Evolutionary conservation across 1,284 basidiomycete species (phyloP), one percentile per base, ranked within the genome.

Genomic region (Bjerkandera adusta): DNA sequence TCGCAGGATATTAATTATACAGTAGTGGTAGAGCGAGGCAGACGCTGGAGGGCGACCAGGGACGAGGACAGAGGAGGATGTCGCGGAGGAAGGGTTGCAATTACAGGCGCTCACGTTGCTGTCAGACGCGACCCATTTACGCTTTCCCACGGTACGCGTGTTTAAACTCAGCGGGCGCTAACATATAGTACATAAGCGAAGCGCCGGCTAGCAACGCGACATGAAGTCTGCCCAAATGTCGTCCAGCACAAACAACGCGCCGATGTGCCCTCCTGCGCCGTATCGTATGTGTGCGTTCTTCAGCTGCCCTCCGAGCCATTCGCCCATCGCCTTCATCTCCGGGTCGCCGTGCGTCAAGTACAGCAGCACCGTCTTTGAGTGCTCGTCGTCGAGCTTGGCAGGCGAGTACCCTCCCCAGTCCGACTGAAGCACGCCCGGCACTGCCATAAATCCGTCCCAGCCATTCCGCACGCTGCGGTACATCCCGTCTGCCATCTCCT

Each of bases 381-480:
- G 72, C n/a, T 66, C 68, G 33, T 68, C 71, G 52, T 78, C 71
- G 38, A 78, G 57, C 5, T 54, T 52, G 25, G 62, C 60, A 6
- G 75, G 74, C 24, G 54, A 55, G 50, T 76, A 77, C 1, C 68
- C 61, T 25, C 71, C 76, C 81, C 81, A 83, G 48, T 75, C 75
- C 20, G 71, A 71, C 39, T 80, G 75, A 42, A 76, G 61, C 33
- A 77, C 61, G 20, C 63, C 55, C 4, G 70, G 49, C 37, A 70
- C 56, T 42, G 74, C 71, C 51, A 73, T 60, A 54, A 78, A 78
- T 2, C 80, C 81, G 42, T 69, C 69, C 78, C 78, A 81, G 41
- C 73, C 67, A 26, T 58, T 66, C 15, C 67, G 64, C 12, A 79
- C 72, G 55, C 78, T 81, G 42, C 68, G 66, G 42, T 69, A 57